Evolutionary conservation across 164 flowering plant species (phyloP), one percentile per base, ranked within the genome.

Genomic region (Liquidambar formosana): DNA sequence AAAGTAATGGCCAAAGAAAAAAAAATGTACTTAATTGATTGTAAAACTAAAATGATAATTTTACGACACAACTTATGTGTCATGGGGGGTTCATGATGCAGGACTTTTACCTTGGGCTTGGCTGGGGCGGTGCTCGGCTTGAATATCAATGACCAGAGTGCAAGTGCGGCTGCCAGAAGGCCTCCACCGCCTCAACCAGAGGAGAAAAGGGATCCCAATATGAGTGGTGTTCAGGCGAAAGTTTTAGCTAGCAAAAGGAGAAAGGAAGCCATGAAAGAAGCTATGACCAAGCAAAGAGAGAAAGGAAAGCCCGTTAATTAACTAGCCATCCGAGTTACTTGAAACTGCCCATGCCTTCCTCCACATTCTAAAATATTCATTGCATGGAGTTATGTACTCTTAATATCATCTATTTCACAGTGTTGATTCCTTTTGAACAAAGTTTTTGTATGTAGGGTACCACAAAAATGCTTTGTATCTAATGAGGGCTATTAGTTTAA

Each of bases 251-350:
- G 97, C 85, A 91, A 72, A 68, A 91, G 84, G 80, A 86, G 97
- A 68, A 91, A 95, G 75, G 99, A 92, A 74, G 97, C 95, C 74
- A 84, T 94, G 97, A 90, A 89, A 81, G 86, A 88, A 66, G 63
- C 82, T 21, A 71, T 88, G 41, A 94, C 85, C 52, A 88, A 87
- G 80, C 82, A 83, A 26, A 90, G 88, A 74, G 89, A 85, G 70
- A 76, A 68, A 76, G 99, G 97, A 33, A 92, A 90, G 72, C 60
- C 85, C 43, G n/a, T n/a, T n/a, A n/a, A 44, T 81, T 53, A 49
- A 59, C 25, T n/a, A 49, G 52, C 66, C 77, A 48, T 6, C 70
- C 14, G 53, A 18, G 52, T 67, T 44, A 5, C 21, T 60, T 43
- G 6, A 33, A 33, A 33, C 2, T 33, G 41, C 41, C 41, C 2